Conservation (phyloP, 164 flowering plant genomes). For the Nymphaea thermarum region DNA sequence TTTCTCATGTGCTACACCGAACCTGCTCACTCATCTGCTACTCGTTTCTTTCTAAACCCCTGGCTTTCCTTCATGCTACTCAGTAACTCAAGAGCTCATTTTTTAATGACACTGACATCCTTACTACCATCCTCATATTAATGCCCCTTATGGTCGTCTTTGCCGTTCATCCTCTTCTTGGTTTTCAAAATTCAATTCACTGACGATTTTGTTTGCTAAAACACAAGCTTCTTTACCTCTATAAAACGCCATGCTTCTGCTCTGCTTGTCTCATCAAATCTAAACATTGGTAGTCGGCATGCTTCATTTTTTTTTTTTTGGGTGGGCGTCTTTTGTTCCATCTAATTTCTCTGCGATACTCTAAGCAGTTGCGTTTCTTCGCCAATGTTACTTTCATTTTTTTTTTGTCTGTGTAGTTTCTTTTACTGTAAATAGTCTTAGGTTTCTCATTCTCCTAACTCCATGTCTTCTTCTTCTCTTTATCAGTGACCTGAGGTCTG, state of each 20-base stretch:
- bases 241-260: not conserved
- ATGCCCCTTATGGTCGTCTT: not conserved
- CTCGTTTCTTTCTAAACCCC: not conserved
- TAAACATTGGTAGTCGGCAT: no score
- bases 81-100: not conserved
- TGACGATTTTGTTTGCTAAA: not conserved
- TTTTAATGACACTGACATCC: not conserved
- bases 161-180: not conserved
- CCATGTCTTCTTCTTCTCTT: constrained; percentile 3
- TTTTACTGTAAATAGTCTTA: constrained; percentile 5
- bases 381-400: not conserved
- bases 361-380: not conserved
- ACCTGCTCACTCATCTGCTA: not conserved
- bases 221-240: not conserved
- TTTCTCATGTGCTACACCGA: not conserved
- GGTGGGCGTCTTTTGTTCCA: not conserved
- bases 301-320: no score
- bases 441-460: constrained; percentile 2
- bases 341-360: not conserved
- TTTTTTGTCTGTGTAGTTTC: not conserved
- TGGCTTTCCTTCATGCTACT: not conserved
- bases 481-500: constrained; percentile 2
- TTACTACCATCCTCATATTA: not conserved
- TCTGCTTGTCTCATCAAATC: no score
- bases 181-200: no score